Conservation (phyloP, 2,329 filamentous ascomycete genomes). For the Aspergillus sp. region DNA sequence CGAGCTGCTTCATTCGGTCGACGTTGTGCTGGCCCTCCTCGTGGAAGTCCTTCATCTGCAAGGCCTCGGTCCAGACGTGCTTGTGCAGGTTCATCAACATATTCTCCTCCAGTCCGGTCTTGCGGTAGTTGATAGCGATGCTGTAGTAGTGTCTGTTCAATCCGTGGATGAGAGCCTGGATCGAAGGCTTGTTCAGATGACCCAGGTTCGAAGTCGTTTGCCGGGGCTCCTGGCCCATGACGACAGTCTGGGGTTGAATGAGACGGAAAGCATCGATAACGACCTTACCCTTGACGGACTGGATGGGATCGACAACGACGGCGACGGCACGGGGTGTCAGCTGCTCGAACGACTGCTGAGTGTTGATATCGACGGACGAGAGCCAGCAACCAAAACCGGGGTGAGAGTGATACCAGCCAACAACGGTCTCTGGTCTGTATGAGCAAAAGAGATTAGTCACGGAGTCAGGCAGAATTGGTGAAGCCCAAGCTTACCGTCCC, state of each 20-base stretch:
- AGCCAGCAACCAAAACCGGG: conserved; percentile 99
- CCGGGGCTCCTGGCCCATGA: conserved; percentile 95
- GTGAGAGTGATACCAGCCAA: conserved; percentile 99
- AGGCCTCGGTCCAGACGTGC: conserved; percentile 96
- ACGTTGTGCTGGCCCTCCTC: conserved; percentile 81
- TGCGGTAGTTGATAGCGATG: conserved; percentile 96
- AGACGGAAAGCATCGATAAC: conserved; percentile 98
- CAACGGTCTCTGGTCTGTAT: conserved; percentile 84
- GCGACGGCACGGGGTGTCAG: conserved; percentile 94
- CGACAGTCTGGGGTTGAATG: conserved; percentile 95
- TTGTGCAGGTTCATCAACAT: conserved; percentile 99
- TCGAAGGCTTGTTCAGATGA: conserved; percentile 98
- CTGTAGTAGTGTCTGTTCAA: conserved; percentile 99
- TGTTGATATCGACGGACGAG: conserved; percentile 98
- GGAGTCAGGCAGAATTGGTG: not conserved
- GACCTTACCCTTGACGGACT: conserved; percentile 99
- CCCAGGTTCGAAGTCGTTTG: conserved; percentile 98
- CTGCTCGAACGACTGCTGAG: conserved; percentile 99
- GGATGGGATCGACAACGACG: conserved; percentile 96
- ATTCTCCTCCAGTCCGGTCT: conserved; percentile 96
- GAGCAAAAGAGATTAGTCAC: not conserved
- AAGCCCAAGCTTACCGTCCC: conserved; percentile 65
- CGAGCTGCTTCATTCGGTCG: conserved; percentile 82
- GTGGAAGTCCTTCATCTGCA: conserved; percentile 96
- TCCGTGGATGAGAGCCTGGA: conserved; percentile 96